Evolutionary conservation across 495 filamentous ascomycete genomes (phyloP), one percentile per base, ranked within the genome.

Genomic region (Penicillium roqueforti): DNA sequence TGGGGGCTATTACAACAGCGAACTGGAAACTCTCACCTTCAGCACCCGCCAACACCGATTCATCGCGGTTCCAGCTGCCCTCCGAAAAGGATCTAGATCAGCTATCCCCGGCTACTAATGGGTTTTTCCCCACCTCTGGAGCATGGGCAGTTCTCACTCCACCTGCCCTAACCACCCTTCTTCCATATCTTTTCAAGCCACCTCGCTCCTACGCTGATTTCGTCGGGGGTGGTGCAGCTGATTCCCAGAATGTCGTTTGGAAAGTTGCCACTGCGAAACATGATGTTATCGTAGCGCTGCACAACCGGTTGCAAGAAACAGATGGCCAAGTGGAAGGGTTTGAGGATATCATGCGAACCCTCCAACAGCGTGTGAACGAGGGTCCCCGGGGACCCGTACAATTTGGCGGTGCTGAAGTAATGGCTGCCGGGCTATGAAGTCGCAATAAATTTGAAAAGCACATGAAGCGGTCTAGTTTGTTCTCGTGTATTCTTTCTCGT

Each of bases 161-260:
- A 3, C 80, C 82, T 0, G 76, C 79, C 2, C 58, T 81, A 19
- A 76, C 75, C 1, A 72, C 73, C 11, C 67, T 84, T 5, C 62
- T 86, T 5, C 82, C 82, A 0, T 85, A 80, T 60, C 71, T 87
- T 3, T 78, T 86, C 50, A 77, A 76, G 41, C 81, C 81, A 13
- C 76, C 83, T 11, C 75, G 80, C 23, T 77, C 75, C 3, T 83
- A 81, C 41, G 72, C 76, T 19, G 82, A 81, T 29, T 76, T 83
- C 40, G 80, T 83, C 0, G 79, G 80, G 13, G 82, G 82, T 22
- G 77, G 78, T 18, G 73, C 76, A 3, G 81, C 80, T 1, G 82
- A 84, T 54, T 65, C 76, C 11, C 80, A 85, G 55, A 80, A 73
- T 57, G 73, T 76, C 0, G 79, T 82, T 6, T 87, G 82, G 72